A percentile compares a stretch with the other conserved stretches of the same genome.
phyloP scores from a whole-genome alignment of 2,329 filamentous ascomycete genomes.

The Aschersonia sp. region DNA sequence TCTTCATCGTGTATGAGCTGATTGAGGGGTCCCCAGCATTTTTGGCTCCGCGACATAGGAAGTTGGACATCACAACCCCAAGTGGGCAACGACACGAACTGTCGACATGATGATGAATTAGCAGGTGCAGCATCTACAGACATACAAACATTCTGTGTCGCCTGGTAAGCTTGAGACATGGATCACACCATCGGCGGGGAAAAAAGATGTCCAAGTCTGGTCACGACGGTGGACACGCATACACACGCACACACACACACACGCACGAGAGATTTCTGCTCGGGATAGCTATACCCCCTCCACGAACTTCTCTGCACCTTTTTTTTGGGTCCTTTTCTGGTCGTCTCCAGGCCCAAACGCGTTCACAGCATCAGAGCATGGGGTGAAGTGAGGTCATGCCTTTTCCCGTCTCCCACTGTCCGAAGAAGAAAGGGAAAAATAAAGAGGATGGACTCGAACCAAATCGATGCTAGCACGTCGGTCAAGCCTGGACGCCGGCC shows the following conservation, averaged over 20 bases:
- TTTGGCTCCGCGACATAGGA: background rate
- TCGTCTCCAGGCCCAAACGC: background rate
- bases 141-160: background rate
- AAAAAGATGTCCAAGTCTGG: background rate
- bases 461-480: slow-evolving; percentile 5
- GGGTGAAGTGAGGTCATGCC: too few species aligned
- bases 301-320: too few species aligned
- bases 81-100: background rate
- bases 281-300: too few species aligned
- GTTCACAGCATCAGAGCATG: too few species aligned
- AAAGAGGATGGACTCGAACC: background rate
- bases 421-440: background rate
- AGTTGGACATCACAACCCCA: background rate
- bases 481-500: slow-evolving; percentile 1
- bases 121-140: background rate
- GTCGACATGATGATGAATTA: background rate
- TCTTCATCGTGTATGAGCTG: slow-evolving; percentile 3
- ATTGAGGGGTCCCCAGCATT: too few species aligned
- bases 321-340: too few species aligned
- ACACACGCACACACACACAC: too few species aligned
- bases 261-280: too few species aligned
- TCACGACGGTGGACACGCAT: background rate
- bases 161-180: slow-evolving; percentile 2
- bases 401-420: background rate
- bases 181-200: background rate